Evolutionary conservation across 495 filamentous ascomycete species (phyloP), one percentile per base, ranked within the genome.

Genomic region (Aspergillus diversus): DNA sequence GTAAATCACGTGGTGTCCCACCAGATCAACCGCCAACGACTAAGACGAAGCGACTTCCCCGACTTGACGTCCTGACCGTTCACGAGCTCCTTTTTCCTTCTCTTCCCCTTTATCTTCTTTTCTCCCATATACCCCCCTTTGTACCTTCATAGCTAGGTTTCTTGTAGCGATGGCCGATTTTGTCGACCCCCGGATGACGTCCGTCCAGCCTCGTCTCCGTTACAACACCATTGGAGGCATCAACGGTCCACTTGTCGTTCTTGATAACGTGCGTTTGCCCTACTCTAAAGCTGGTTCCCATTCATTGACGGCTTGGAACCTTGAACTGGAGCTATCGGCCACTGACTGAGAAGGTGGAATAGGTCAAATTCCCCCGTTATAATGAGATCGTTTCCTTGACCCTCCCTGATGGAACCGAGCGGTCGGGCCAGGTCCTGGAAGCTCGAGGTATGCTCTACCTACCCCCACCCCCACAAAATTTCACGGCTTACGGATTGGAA

Each of bases 141-240:
- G 39, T 43, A 15, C n/a, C n/a, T 15, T 13, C 39, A 6, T 43
- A 13, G 11, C 39, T 11, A 42, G 53, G 58, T 13, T 55, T 43
- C 33, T 65, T 68, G 65, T 71, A 72, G 71, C 57, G 70, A 90
- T 90, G 89, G 84, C 83, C 69, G 81, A 84, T 58, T 75, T 80
- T 53, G 66, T 83, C 71, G 92, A 97, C 77, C 90, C 91, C 61
- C 86, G 92, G 74, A 92, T 92, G 83, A 87, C 90, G 80, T 83
- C 80, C 69, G 84, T 97, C 74, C 86, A 89, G 75, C 93, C 93
- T 69, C 86, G 92, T 76, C 86, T 97, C 73, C 86, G 91, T 63
- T 99, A 99, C 84, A 99, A 99, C 82, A 99, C 95, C 64, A 92
- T 99, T 75, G 91, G 92, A 76, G 96, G 93, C 78, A 90, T 98